Conservation (phyloP, 1,139 yeast species). For the Debaryomyces sp. region DNA sequence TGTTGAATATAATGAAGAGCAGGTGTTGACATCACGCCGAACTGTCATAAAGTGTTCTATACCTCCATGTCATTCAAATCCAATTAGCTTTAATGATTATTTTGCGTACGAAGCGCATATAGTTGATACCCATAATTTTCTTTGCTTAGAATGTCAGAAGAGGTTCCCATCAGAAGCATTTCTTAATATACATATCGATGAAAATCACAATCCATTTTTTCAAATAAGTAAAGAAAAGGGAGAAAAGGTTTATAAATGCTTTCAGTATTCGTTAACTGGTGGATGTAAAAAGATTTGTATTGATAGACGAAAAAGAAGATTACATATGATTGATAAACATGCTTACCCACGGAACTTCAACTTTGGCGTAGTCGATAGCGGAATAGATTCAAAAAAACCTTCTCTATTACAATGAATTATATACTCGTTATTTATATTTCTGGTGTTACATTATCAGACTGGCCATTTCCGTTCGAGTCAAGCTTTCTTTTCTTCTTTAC, state of each 20-base stretch:
- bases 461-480: constrained; percentile 13
- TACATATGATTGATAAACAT: constrained; percentile 54
- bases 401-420: constrained; percentile 6
- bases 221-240: constrained; percentile 38
- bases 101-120: constrained; percentile 35
- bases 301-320: constrained; percentile 38
- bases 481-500: constrained; percentile 42
- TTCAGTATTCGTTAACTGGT: constrained; percentile 19
- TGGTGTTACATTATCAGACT: constrained; percentile 8
- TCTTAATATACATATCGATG: constrained; percentile 52
- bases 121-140: constrained; percentile 22
- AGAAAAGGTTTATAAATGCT: constrained; percentile 43
- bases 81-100: constrained; percentile 19
- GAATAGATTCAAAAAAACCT: constrained; percentile 11
- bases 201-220: constrained; percentile 55
- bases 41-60: constrained; percentile 11
- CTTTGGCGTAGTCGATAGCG: constrained; percentile 40
- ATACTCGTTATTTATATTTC: constrained; percentile 1
- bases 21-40: background rate
- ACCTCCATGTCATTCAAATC: constrained; percentile 16
- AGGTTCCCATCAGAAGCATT: constrained; percentile 43
- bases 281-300: constrained; percentile 37
- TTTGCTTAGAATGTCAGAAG: constrained; percentile 45
- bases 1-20: background rate
- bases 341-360: constrained; percentile 47